These are phyloP conservation scores for Coriaria nepalensis DNA, from an alignment of 306 rosid genomes.

Conservation along the genomic window DNA sequence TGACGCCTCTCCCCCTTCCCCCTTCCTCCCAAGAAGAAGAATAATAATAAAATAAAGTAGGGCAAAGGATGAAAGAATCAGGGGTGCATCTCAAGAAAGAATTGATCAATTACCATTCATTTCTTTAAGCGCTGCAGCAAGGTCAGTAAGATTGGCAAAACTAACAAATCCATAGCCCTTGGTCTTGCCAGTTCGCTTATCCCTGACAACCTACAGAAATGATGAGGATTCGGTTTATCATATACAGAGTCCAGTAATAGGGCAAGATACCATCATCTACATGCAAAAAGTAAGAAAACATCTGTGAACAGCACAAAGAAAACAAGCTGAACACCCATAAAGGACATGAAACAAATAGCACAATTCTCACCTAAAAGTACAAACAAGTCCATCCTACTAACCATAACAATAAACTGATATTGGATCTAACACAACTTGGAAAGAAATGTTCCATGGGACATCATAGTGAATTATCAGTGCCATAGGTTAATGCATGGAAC, in stretches of 20 bases:
- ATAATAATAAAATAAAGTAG: background rate
- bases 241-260: too few relatives aligned
- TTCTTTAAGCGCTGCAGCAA: slow-evolving; percentile 92
- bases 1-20: too few relatives aligned
- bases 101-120: slow-evolving; percentile 60
- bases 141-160: slow-evolving; percentile 68
- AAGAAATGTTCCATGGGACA: too few relatives aligned
- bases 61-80: background rate
- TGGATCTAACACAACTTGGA: too few relatives aligned
- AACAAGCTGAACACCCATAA: background rate
- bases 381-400: too few relatives aligned
- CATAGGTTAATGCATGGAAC: too few relatives aligned
- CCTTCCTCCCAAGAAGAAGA: background rate
- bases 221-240: background rate
- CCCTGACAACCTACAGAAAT: slow-evolving; percentile 70
- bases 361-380: background rate
- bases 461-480: too few relatives aligned
- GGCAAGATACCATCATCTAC: too few relatives aligned
- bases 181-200: slow-evolving; percentile 92
- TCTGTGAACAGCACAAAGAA: background rate
- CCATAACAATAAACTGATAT: too few relatives aligned
- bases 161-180: slow-evolving; percentile 98
- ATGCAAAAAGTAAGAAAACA: background rate
- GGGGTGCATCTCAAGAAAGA: background rate
- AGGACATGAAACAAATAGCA: background rate